Evolutionary conservation across 2,329 filamentous ascomycete genomes (phyloP).

Genomic region (Neonectria faginata): DNA sequence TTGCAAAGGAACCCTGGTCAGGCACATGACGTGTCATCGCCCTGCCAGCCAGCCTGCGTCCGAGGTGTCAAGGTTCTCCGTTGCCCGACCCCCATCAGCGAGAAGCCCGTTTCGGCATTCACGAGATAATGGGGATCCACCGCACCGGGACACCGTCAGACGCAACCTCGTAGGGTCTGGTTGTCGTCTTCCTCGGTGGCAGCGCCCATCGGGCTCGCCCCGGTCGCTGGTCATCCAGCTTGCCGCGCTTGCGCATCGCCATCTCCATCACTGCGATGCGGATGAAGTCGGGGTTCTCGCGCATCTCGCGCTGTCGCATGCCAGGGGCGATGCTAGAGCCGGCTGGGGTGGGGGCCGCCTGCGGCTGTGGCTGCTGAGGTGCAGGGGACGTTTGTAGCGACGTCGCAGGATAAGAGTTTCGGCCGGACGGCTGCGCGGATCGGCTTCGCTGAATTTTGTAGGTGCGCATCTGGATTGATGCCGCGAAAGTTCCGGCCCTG

Average conservation of each 20-base stretch:
- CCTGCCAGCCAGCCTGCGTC: slow-evolving; percentile 1
- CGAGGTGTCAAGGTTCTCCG: background rate
- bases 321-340: slow-evolving; percentile 56
- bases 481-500: slow-evolving; percentile 63
- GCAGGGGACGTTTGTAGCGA: slow-evolving; percentile 48
- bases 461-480: slow-evolving; percentile 79
- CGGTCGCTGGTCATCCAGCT: slow-evolving; percentile 74
- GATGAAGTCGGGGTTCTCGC: slow-evolving; percentile 78
- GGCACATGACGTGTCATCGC: slow-evolving; percentile 44
- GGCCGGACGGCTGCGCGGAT: slow-evolving; percentile 50
- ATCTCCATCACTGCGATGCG: slow-evolving; percentile 79
- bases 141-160: slow-evolving; percentile 69
- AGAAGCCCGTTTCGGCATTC: slow-evolving; percentile 5
- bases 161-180: slow-evolving; percentile 67
- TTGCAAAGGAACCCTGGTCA: slow-evolving; percentile 44
- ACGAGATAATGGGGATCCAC: slow-evolving; percentile 61
- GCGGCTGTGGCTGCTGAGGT: slow-evolving; percentile 46
- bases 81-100: slow-evolving; percentile 25
- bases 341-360: slow-evolving; percentile 49
- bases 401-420: slow-evolving; percentile 49
- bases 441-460: slow-evolving; percentile 70
- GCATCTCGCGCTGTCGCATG: slow-evolving; percentile 73
- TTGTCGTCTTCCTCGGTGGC: slow-evolving; percentile 69
- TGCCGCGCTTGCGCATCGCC: slow-evolving; percentile 75
- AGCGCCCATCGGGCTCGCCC: slow-evolving; percentile 75